Conservation (phyloP, 306 rosid species). For the Quercus agrifolia region DNA sequence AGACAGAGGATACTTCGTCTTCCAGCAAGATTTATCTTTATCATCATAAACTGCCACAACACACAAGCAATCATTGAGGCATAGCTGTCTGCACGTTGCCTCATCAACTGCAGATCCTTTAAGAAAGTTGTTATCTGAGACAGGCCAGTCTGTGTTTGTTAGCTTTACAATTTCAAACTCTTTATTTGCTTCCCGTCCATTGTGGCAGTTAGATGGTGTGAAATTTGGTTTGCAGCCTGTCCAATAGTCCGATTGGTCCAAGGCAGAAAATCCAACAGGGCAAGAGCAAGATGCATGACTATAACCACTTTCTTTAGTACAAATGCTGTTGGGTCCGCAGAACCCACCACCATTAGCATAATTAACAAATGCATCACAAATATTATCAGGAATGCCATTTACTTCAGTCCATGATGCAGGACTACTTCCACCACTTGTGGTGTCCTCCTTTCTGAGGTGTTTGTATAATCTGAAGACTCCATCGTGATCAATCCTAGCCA, state of each 20-base stretch:
- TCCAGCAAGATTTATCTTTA: neutral
- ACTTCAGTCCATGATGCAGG: too few species aligned
- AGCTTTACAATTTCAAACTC: too few species aligned
- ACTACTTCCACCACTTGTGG: too few species aligned
- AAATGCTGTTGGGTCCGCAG: neutral
- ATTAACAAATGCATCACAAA: too few species aligned
- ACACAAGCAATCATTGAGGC: conserved; percentile 17
- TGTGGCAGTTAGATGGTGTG: neutral
- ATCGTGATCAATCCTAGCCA: conserved; percentile 21
- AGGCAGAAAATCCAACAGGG: neutral
- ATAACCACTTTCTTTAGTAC: neutral
- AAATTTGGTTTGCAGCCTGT: neutral
- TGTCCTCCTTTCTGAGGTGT: too few species aligned
- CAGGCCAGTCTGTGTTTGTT: too few species aligned
- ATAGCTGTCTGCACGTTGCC: neutral
- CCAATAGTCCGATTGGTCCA: neutral
- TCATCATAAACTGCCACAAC: neutral
- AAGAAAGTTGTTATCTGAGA: neutral
- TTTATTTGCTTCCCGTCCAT: too few species aligned
- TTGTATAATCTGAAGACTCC: too few species aligned
- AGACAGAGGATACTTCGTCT: conserved; percentile 25
- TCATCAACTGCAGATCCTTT: neutral
- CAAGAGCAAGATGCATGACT: neutral
- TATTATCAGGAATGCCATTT: too few species aligned
- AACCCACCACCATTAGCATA: too few species aligned